These are phyloP conservation scores for Moricandia arvensis DNA, from an alignment of 345 rosid species.

Conservation along the genomic window DNA sequence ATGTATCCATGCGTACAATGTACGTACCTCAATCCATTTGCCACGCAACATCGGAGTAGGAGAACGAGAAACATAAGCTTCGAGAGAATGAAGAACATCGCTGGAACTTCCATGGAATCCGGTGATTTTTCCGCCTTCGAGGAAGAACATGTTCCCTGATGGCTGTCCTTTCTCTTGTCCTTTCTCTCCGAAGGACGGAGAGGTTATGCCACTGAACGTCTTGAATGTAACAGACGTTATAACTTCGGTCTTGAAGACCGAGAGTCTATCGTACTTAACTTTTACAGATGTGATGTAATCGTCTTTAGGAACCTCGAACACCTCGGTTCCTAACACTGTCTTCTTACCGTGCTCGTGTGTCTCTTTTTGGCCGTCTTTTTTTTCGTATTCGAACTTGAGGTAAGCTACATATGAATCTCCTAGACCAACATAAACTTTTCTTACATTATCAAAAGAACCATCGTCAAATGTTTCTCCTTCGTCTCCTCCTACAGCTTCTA, in stretches of 20 bases:
- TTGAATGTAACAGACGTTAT: background rate
- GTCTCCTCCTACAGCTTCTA: constrained; percentile 17
- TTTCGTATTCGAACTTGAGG: constrained; percentile 23
- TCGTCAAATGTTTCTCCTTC: constrained; percentile 18
- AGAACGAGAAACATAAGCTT: constrained; percentile 8
- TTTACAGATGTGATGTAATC: background rate
- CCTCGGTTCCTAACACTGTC: background rate
- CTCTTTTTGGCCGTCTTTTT: background rate
- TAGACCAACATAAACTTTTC: constrained; percentile 24
- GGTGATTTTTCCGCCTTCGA: constrained; percentile 5
- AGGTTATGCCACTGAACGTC: background rate
- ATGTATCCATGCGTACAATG: background rate
- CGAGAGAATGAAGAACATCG: constrained; percentile 20
- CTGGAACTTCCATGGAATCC: constrained; percentile 21
- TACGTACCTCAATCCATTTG: background rate
- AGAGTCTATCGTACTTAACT: background rate
- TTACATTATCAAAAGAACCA: constrained; percentile 18
- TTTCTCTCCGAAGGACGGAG: background rate
- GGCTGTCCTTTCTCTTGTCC: background rate
- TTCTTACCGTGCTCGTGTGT: background rate
- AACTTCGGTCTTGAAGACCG: too few relatives aligned
- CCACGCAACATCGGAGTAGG: background rate
- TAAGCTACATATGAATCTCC: constrained; percentile 16
- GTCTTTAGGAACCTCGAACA: background rate
- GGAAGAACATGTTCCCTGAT: background rate